Base-by-base conservation (phyloP, 371 early-diverging fungal genomes). In the Circinella minor region DNA sequence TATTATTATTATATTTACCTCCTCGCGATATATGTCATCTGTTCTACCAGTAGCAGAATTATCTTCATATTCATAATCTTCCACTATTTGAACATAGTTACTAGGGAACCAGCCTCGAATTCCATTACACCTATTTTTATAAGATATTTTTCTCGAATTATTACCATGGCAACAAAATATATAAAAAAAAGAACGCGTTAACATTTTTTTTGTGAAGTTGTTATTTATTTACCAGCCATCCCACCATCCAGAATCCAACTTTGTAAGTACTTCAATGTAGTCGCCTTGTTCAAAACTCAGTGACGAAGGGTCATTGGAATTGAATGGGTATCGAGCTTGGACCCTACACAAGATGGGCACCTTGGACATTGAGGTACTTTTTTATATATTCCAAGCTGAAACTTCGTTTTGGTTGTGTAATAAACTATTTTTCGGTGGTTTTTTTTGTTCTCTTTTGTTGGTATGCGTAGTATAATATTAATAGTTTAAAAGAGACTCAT, bases 171-270 rank as follows among this genome's bases (percentile, higher is more conserved):
- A 17, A 54, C 14, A 54, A n/a, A n/a, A 7, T 55, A 11, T 43
- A 43, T 43, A 11, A 9, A 43, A 43, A 43, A 43, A 43, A n/a
- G n/a, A 43, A 43, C 43, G 43, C 43, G 43, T 43, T 27, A 27
- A 27, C 27, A 43, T 43, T 43, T 43, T 11, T 9, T 43, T 43
- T 43, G 11, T 43, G 11, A 9, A 1, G 6, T 9, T 43, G 3
- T 43, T 11, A 43, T 46, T 13, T 9, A 46, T 55, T 60, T 79
- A 81, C 82, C 79, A 78, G 46, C 94, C 94, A 74, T 96, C 93
- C 97, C 97, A 97, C 97, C 97, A 97, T 3, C 97, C 97, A 18
- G 94, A 89, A 67, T 91, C 88, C 66, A 94, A 89, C 69, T 92
- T 91, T 8, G 89, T 82, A 34, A 93, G 82, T 2, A 97, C 96